Evolutionary conservation across 768 basidiomycete genomes (phyloP), one percentile per base, ranked within the genome.

Genomic region (Boletus patriciae): DNA sequence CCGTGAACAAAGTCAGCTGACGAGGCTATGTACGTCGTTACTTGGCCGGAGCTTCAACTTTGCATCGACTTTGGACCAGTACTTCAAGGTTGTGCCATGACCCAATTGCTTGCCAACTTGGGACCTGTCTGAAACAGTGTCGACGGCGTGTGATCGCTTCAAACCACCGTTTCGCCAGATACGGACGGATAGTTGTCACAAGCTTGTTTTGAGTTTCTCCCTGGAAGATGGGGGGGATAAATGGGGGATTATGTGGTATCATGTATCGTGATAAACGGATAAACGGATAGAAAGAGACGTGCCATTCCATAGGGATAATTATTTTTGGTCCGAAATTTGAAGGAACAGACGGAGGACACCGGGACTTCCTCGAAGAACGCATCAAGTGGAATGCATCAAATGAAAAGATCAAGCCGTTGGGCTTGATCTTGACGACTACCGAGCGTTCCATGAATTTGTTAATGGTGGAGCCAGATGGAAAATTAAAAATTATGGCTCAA

Each of bases 401-500:
- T 31, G 3, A 31, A 31, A 31, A 11, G 10, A 31, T 11, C 3
- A 31, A 31, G 31, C 27, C 25, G 25, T 25, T 25, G 25, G 25
- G 25, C 31, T 31, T 31, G 11, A 31, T 31, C 31, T 11, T 31
- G 31, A 11, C 31, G 11, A 31, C 31, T 2, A 12, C 31, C 11
- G 10, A 10, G 42, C 23, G 15, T 43, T 13, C 23, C 21, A 23
- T 43, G 21, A 3, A 11, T 15, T 23, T 15, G 11, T 23, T 23
- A n/a, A 49, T 23, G 46, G 6, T 25, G 25, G 25, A 25, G 25
- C 25, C 25, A 3, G 25, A 25, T 25, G 23, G 12, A 27, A 38
- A 3, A 41, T 40, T 8, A 53, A 63, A 67, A 61, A 72, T 67
- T 61, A 64, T 81, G 80, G 78, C 63, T 76, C 77, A 80, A 73